Conservation (phyloP, 345 rosid genomes). For the Camelina hispida region DNA sequence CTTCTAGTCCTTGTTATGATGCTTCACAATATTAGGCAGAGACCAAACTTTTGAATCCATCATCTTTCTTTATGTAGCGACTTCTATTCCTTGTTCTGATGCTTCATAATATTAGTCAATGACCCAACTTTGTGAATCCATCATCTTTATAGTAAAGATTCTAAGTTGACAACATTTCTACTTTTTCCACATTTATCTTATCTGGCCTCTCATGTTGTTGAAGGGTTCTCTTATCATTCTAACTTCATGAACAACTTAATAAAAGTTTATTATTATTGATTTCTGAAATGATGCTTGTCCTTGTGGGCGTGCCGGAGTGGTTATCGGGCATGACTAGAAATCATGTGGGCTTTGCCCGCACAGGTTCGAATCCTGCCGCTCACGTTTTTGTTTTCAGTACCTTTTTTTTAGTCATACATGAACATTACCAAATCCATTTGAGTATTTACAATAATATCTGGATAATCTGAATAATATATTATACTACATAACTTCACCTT, state of each 20-base stretch:
- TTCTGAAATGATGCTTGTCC: not conserved
- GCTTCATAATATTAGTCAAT: constrained; percentile 27
- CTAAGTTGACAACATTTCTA: constrained; percentile 11
- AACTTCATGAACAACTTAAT: not conserved
- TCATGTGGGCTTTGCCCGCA: constrained; percentile 92
- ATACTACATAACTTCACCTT: not conserved
- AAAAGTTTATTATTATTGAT: not conserved
- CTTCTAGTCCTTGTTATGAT: constrained; percentile 28
- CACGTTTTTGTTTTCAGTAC: not conserved
- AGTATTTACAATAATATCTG: constrained; percentile 21
- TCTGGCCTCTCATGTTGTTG: constrained; percentile 11
- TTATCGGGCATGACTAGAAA: constrained; percentile 90
- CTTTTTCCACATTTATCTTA: not conserved
- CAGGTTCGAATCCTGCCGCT: constrained; percentile 76
- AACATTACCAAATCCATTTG: constrained; percentile 16
- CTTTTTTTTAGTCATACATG: not conserved
- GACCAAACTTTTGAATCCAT: constrained; percentile 11
- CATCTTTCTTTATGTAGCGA: constrained; percentile 10
- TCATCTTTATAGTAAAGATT: constrained; percentile 17
- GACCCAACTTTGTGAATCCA: constrained; percentile 13
- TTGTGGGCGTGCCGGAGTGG: constrained; percentile 43
- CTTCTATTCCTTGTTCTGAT: constrained; percentile 30
- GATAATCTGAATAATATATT: not conserved
- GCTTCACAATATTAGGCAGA: constrained; percentile 23
- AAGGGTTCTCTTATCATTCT: constrained; percentile 16